Base-by-base conservation (phyloP, 192 early-diverging fungal species). In the Coemansia sp. region DNA sequence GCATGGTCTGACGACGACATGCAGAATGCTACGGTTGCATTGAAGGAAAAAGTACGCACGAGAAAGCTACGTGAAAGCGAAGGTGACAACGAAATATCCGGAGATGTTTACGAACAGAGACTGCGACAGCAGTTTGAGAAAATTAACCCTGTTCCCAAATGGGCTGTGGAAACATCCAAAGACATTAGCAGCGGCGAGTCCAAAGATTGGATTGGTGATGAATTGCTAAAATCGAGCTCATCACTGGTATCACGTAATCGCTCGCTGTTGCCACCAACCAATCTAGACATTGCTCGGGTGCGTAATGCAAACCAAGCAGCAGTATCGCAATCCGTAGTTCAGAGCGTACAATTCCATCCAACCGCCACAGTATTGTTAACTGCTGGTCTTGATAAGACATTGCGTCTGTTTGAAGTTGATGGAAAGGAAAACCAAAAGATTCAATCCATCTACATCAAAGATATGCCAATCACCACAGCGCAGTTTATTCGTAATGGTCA, bases 361-460 rank as follows among this genome's bases (percentile, higher is more conserved):
- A 91, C 85, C 51, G 89, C 93, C 9, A 88, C 89, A 50, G 92
- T 97, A 23, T 60, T 97, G 52, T 66, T 98, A 69, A 97, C 95
- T 0, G 91, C 89, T 4, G 94, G 95, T 6, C 83, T 91, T 23
- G 96, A 98, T 75, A 88, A 87, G 66, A 95, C 95, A 17, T 64
- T 98, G 64, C 84, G 92, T 7, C 68, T 98, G 46, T 97, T 97
- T 53, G 78, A 93, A 55, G 85, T 96, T 6, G 95, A 98, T 58
- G 95, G 95, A 21, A 94, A 93, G 75, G 70, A 90, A 32, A 98
- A 98, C 76, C 92, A 89, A 51, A 91, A 95, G 77, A 87, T 98
- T 58, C 93, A 95, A 81, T 91, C 88, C 9, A 76, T 97, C n/a
- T 85, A 85, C 62, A 87, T 96, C 68, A 90, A 93, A 67, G 95